A percentile compares a stretch with the other conserved stretches of the same genome.
phyloP scores from a whole-genome alignment of 768 basidiomycete species.

The Stropharia rugosoannulata region DNA sequence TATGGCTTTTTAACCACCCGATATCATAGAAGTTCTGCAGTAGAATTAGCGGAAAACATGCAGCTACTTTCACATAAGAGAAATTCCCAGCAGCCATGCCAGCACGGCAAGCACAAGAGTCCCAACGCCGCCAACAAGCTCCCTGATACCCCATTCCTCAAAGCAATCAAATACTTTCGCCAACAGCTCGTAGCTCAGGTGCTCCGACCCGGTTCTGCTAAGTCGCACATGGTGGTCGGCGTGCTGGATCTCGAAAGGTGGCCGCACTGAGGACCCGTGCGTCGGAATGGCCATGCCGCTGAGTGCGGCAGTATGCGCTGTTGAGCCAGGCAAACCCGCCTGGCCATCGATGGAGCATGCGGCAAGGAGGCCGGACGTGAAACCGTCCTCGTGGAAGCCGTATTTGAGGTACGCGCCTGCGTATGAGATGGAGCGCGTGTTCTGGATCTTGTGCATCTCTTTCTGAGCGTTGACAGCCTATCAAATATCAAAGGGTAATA shows the following conservation, averaged over 20 bases:
- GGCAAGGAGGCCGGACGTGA: conserved; percentile 46
- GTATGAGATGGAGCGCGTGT: conserved; percentile 57
- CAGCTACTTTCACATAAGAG: not conserved
- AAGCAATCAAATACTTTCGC: conserved; percentile 38
- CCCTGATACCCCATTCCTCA: conserved; percentile 33
- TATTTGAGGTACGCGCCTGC: conserved; percentile 75
- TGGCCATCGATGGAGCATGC: conserved; percentile 29
- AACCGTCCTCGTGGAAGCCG: conserved; percentile 84
- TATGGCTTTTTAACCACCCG: too few relatives aligned
- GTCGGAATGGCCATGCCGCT: conserved; percentile 17
- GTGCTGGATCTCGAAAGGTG: conserved; percentile 43
- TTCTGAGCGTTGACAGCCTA: conserved; percentile 57
- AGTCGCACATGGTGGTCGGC: conserved; percentile 32
- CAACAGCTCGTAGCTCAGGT: conserved; percentile 16
- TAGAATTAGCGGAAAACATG: too few relatives aligned
- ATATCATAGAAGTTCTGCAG: too few relatives aligned
- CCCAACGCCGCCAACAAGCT: conserved; percentile 27
- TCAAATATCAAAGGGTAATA: not conserved
- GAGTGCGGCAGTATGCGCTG: conserved; percentile 9
- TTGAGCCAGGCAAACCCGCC: conserved; percentile 12
- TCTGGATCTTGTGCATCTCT: conserved; percentile 58
- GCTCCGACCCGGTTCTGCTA: conserved; percentile 17
- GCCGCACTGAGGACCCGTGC: conserved; percentile 26
- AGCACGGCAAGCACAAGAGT: conserved; percentile 15
- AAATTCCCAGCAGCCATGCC: conserved; percentile 16